These are phyloP conservation scores for Ascochyta fabae DNA, from an alignment of 2,329 filamentous ascomycete species.

Conservation along the genomic window DNA sequence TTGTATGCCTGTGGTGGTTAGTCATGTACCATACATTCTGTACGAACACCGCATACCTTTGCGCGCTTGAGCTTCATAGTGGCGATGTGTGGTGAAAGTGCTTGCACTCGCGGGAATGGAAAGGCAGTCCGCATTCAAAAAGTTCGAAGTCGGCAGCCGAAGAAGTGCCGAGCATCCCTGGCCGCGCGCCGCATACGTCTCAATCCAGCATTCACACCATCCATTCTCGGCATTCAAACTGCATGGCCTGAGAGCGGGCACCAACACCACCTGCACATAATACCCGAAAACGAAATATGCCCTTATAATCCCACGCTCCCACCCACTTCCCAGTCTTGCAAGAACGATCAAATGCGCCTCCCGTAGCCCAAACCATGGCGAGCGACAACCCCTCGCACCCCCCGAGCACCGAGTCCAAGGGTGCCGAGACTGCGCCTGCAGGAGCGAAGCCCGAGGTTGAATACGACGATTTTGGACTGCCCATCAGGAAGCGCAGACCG, in stretches of 20 bases:
- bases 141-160: constrained; percentile 6
- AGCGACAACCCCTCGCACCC: constrained; percentile 39
- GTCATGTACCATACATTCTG: constrained; percentile 59
- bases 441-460: constrained; percentile 48
- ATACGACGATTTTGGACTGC: constrained; percentile 75
- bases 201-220: background rate
- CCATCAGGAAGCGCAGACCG: constrained; percentile 59
- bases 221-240: constrained; percentile 9
- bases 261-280: constrained; percentile 7
- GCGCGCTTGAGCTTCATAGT: constrained; percentile 44
- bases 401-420: constrained; percentile 34
- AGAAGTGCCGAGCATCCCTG: background rate
- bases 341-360: constrained; percentile 5
- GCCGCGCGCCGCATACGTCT: background rate
- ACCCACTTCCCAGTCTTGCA: no score
- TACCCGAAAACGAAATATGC: constrained; percentile 4
- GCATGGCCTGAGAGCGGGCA: constrained; percentile 2
- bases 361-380: constrained; percentile 32
- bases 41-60: constrained; percentile 25
- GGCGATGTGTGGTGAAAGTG: constrained; percentile 12
- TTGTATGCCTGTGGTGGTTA: constrained; percentile 75
- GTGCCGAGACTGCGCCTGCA: constrained; percentile 19
- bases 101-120: background rate
- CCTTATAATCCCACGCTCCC: constrained; percentile 5
- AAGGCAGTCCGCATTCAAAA: constrained; percentile 6